A percentile compares a stretch with the other conserved stretches of the same genome.
Conservation (phyloP, 2,329 filamentous ascomycete genomes). For the Ceratocystis lukuohia region DNA sequence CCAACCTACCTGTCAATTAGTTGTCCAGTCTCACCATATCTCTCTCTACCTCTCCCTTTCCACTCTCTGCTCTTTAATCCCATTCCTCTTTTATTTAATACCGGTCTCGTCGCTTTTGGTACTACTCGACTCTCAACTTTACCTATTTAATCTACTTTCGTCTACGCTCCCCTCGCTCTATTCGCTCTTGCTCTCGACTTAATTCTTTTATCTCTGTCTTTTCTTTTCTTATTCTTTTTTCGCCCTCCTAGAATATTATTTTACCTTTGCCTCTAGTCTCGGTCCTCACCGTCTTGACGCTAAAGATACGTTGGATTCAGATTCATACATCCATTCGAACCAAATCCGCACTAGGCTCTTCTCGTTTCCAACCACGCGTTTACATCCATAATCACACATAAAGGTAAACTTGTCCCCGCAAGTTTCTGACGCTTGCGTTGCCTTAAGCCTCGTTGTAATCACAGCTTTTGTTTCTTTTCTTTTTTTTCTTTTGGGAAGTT, state of each 20-base stretch:
- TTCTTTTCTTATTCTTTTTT: neutral
- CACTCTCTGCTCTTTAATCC: neutral
- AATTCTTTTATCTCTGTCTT: neutral
- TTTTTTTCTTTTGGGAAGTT: neutral
- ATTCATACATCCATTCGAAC: neutral
- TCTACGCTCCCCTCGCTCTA: neutral
- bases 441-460: neutral
- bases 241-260: neutral
- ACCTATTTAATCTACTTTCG: slow-evolving; percentile 4
- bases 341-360: neutral
- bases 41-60: neutral
- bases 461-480: neutral
- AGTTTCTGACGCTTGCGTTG: neutral
- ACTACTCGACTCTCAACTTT: neutral
- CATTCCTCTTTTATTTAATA: neutral
- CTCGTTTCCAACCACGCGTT: neutral
- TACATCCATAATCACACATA: slow-evolving; percentile 3
- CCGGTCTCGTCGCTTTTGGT: neutral
- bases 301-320: slow-evolving; percentile 9
- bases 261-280: neutral
- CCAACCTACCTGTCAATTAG: too few relatives aligned
- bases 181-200: neutral
- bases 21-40: neutral
- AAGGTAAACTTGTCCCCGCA: neutral
- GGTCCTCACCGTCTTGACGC: slow-evolving; percentile 2